Evolutionary conservation across 495 filamentous ascomycete genomes (phyloP).

Genomic region (Bombardia bombarda): DNA sequence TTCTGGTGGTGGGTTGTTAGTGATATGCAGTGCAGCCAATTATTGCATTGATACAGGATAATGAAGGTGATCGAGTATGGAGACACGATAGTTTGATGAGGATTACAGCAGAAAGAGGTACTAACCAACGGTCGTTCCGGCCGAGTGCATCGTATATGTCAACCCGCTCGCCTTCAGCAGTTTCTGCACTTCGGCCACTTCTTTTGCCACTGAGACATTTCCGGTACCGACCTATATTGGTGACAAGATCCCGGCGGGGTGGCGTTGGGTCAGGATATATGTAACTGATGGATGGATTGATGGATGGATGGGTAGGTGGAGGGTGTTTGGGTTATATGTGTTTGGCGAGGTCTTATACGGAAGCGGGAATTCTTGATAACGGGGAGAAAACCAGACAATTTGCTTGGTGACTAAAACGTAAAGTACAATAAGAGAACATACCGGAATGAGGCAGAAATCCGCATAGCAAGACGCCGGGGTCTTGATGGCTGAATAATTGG

Average conservation of each 20-base stretch:
- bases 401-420: no score
- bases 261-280: no score
- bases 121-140: slow-evolving; percentile 85
- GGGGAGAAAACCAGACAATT: no score
- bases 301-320: no score
- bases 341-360: no score
- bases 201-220: slow-evolving; percentile 71
- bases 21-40: not conserved
- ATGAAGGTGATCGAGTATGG: no score
- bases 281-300: no score
- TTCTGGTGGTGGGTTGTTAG: slow-evolving; percentile 43
- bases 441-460: slow-evolving; percentile 79
- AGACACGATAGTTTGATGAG: no score
- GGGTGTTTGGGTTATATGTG: no score
- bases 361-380: no score
- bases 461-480: slow-evolving; percentile 63
- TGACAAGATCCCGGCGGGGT: no score
- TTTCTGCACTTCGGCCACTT: slow-evolving; percentile 85
- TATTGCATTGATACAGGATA: not conserved
- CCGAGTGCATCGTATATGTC: slow-evolving; percentile 81
- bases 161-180: slow-evolving; percentile 72
- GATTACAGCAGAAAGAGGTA: slow-evolving; percentile 15
- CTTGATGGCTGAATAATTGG: not conserved
- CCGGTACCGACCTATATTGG: slow-evolving; percentile 74
- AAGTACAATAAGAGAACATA: no score